Conservation (phyloP, 2,329 filamentous ascomycete species). For the Penicillium hesseltinei region DNA sequence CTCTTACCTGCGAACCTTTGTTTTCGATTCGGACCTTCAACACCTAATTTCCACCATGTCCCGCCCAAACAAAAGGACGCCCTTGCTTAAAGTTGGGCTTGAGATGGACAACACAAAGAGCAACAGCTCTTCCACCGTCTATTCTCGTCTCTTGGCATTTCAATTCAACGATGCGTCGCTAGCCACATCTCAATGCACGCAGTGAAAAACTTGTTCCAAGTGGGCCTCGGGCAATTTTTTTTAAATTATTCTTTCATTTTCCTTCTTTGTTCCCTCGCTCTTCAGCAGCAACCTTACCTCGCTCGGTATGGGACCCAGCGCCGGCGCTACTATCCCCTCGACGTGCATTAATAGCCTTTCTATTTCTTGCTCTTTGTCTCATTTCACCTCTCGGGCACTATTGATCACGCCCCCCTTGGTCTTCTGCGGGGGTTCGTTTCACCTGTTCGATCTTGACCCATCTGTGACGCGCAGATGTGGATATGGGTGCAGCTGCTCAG, state of each 20-base stretch:
- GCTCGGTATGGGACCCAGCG: constrained; percentile 13
- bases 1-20: constrained; percentile 23
- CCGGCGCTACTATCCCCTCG: constrained; percentile 16
- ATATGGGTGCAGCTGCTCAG: constrained; percentile 10
- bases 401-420: neutral
- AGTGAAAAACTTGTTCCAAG: neutral
- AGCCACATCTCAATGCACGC: neutral
- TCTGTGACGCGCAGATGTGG: constrained; percentile 21
- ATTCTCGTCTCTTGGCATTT: constrained; percentile 1
- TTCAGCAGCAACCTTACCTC: constrained; percentile 7
- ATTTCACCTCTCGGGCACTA: constrained; percentile 5
- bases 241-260: neutral
- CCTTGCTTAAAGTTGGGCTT: neutral
- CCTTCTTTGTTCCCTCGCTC: constrained; percentile 1
- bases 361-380: constrained; percentile 12
- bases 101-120: constrained; percentile 4
- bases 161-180: neutral
- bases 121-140: neutral
- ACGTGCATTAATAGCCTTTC: constrained; percentile 20
- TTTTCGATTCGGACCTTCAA: constrained; percentile 16
- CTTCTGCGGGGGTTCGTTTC: constrained; percentile 9
- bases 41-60: constrained; percentile 12
- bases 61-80: neutral
- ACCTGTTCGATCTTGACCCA: constrained; percentile 2
- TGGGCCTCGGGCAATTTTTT: neutral